Evolutionary conservation across 2,329 filamentous ascomycete genomes (phyloP).

Genomic region (Fusarium longipes): DNA sequence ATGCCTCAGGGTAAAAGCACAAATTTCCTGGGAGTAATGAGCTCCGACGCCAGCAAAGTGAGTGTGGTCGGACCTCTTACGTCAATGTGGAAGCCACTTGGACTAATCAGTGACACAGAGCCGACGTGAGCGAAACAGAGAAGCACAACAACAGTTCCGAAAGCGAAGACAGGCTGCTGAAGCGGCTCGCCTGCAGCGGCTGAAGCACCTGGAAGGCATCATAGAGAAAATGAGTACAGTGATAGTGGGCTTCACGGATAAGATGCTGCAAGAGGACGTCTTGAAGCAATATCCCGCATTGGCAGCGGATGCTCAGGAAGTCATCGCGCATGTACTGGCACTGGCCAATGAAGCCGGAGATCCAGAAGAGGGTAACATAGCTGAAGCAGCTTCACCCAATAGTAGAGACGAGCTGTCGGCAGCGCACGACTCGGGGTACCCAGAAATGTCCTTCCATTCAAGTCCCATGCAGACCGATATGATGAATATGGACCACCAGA

Average conservation of each 20-base stretch:
- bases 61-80: background rate
- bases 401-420: background rate
- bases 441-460: background rate
- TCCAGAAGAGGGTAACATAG: background rate
- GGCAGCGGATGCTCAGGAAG: background rate
- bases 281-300: constrained; percentile 5
- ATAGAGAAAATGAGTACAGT: constrained; percentile 19
- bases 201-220: constrained; percentile 9
- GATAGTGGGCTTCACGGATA: constrained; percentile 14
- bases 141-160: constrained; percentile 21
- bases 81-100: background rate
- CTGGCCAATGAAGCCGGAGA: constrained; percentile 17
- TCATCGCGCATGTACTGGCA: constrained; percentile 2
- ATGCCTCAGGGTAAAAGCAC: constrained; percentile 5
- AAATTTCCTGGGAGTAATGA: background rate
- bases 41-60: constrained; percentile 8
- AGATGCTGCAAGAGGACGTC: constrained; percentile 10
- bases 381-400: background rate
- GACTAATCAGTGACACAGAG: background rate
- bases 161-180: constrained; percentile 16
- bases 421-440: background rate
- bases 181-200: background rate
- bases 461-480: too few species aligned
- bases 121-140: constrained; percentile 17
- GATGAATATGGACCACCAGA: background rate